phyloP scores from a whole-genome alignment of 805 yeast species.

The Candida boidinii region DNA sequence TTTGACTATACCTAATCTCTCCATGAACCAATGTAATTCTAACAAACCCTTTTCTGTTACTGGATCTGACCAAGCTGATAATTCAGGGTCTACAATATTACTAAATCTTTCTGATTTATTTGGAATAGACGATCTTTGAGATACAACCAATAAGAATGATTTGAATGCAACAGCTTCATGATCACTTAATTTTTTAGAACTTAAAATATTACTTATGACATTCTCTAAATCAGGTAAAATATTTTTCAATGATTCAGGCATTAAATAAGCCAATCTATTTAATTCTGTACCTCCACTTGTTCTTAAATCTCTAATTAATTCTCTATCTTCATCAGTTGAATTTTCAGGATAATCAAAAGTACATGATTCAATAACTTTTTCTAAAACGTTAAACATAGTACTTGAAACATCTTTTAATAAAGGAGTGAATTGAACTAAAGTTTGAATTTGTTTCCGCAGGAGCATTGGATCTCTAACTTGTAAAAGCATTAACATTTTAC shows the following conservation, averaged over 20 bases:
- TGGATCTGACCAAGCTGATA: constrained; percentile 88
- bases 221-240: constrained; percentile 77
- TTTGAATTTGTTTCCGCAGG: constrained; percentile 79
- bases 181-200: constrained; percentile 63
- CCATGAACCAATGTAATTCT: constrained; percentile 98
- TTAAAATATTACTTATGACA: constrained; percentile 66
- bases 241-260: constrained; percentile 82
- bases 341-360: constrained; percentile 69
- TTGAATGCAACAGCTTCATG: constrained; percentile 93
- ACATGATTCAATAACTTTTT: constrained; percentile 74
- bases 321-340: constrained; percentile 58
- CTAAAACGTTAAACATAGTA: constrained; percentile 76
- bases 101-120: constrained; percentile 69
- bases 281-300: constrained; percentile 92
- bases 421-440: constrained; percentile 91
- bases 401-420: constrained; percentile 67
- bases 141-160: constrained; percentile 83
- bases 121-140: constrained; percentile 72
- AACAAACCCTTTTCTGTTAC: constrained; percentile 81
- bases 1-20: constrained; percentile 86
- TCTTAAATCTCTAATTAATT: constrained; percentile 76
- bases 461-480: constrained; percentile 73
- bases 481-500: constrained; percentile 68
- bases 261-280: constrained; percentile 85
- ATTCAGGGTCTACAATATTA: constrained; percentile 86